A percentile compares a stretch with the other conserved stretches of the same genome.
Evolutionary conservation across 176 grass and related monocot species (phyloP).

Genomic region (Aegilops bicornis): DNA sequence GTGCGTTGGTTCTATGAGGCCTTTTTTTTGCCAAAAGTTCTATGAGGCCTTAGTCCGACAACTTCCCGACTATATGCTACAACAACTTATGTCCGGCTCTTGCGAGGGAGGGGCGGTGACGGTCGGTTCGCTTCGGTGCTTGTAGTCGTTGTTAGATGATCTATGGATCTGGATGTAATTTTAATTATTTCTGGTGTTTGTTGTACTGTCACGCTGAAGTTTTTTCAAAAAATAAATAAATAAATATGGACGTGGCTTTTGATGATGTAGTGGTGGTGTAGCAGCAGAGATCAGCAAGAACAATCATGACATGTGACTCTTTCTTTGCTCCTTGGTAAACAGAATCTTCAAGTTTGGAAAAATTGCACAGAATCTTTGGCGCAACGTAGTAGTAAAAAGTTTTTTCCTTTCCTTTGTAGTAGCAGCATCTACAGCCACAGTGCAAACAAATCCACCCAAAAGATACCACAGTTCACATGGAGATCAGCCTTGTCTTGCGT

Average conservation of each 20-base stretch:
- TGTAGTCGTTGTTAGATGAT: no score
- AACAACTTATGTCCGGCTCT: no score
- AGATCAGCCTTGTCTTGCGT: constrained; percentile 44
- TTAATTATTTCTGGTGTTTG: no score
- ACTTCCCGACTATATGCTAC: no score
- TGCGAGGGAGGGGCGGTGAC: no score
- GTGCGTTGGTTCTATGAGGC: no score
- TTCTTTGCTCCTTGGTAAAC: not conserved
- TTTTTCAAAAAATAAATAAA: no score
- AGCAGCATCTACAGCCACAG: not conserved
- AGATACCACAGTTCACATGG: constrained; percentile 27
- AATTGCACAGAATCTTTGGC: not conserved
- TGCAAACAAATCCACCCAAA: constrained; percentile 19
- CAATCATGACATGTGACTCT: constrained; percentile 19
- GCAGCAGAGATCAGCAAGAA: not conserved
- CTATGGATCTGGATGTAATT: no score
- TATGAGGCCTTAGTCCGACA: no score
- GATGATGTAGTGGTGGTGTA: not conserved
- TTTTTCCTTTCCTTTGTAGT: not conserved
- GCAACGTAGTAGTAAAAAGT: not conserved
- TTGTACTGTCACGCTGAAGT: no score
- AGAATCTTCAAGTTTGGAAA: not conserved
- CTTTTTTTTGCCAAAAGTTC: no score
- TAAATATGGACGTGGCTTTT: not conserved
- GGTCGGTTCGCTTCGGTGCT: no score